Evolutionary conservation across 164 flowering plant species (phyloP).

Genomic region (grape (Vitis vinifera)): DNA sequence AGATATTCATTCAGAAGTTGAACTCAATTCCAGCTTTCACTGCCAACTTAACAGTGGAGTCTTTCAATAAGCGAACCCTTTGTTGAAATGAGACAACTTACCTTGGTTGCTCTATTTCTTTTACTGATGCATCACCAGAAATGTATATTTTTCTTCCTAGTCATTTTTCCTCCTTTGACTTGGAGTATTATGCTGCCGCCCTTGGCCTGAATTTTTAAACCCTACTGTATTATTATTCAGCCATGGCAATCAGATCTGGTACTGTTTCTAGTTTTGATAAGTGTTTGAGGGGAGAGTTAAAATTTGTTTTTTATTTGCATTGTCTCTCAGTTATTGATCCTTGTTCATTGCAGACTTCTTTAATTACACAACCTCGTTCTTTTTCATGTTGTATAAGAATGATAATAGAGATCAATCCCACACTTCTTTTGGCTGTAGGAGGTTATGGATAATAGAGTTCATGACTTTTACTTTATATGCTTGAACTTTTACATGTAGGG

Average conservation of each 20-base stretch:
- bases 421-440: too few species aligned
- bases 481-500: too few species aligned
- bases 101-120: not conserved
- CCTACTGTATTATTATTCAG: not conserved
- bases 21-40: slow-evolving; percentile 97
- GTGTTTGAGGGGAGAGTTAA: too few species aligned
- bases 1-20: slow-evolving; percentile 72
- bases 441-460: too few species aligned
- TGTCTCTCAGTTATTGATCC: too few species aligned
- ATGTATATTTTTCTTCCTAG: not conserved
- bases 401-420: too few species aligned
- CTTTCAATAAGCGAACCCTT: slow-evolving; percentile 81
- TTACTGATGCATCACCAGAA: not conserved
- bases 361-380: too few species aligned
- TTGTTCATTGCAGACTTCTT: too few species aligned
- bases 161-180: not conserved
- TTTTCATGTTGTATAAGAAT: too few species aligned
- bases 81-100: slow-evolving; percentile 30
- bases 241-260: not conserved
- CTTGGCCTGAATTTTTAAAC: not conserved
- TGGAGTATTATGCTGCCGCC: not conserved
- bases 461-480: too few species aligned
- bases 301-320: too few species aligned
- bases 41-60: slow-evolving; percentile 85
- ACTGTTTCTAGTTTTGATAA: too few species aligned